These are phyloP conservation scores for Pleurotus cornucopiae DNA, from an alignment of 768 basidiomycete genomes.

Conservation along the genomic window DNA sequence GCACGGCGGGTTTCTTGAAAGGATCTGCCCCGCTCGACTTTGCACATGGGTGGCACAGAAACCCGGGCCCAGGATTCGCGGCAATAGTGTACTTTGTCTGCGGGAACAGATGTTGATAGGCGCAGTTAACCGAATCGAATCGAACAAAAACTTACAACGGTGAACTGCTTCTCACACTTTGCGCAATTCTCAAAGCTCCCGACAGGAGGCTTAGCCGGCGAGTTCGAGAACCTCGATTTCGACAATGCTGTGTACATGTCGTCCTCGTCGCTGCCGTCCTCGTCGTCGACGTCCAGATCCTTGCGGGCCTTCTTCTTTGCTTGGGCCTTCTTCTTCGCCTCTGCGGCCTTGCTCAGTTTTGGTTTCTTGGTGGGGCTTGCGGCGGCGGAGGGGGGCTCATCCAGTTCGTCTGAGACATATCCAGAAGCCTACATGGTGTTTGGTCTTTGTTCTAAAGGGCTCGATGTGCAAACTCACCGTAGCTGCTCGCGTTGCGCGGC, in stretches of 20 bases:
- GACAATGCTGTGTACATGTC: slow-evolving; percentile 67
- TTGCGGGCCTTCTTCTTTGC: slow-evolving; percentile 33
- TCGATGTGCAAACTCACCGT: neutral
- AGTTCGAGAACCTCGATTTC: slow-evolving; percentile 37
- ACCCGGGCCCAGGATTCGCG: slow-evolving; percentile 65
- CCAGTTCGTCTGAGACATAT: slow-evolving; percentile 74
- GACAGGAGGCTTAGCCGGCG: slow-evolving; percentile 53
- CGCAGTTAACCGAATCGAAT: neutral
- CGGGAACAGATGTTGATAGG: neutral
- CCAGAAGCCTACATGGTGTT: slow-evolving; percentile 26
- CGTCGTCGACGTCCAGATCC: slow-evolving; percentile 45
- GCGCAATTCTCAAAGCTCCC: slow-evolving; percentile 83
- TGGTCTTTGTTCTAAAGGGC: too few species aligned
- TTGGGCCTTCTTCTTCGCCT: slow-evolving; percentile 35
- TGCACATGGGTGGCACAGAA: slow-evolving; percentile 81
- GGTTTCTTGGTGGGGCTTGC: slow-evolving; percentile 43
- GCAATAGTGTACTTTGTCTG: slow-evolving; percentile 88
- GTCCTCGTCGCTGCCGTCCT: slow-evolving; percentile 55
- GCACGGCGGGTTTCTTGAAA: slow-evolving; percentile 72
- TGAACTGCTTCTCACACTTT: slow-evolving; percentile 79
- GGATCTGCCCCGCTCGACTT: slow-evolving; percentile 77
- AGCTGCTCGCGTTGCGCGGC: neutral
- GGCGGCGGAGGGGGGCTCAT: slow-evolving; percentile 42
- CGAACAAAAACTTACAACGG: slow-evolving; percentile 58
- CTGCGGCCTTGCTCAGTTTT: slow-evolving; percentile 50